A percentile compares a stretch with the other conserved stretches of the same genome.
These are phyloP conservation scores for Groenewaldozyma auringiensis DNA, from an alignment of 1,139 yeast species.

Conservation along the genomic window DNA sequence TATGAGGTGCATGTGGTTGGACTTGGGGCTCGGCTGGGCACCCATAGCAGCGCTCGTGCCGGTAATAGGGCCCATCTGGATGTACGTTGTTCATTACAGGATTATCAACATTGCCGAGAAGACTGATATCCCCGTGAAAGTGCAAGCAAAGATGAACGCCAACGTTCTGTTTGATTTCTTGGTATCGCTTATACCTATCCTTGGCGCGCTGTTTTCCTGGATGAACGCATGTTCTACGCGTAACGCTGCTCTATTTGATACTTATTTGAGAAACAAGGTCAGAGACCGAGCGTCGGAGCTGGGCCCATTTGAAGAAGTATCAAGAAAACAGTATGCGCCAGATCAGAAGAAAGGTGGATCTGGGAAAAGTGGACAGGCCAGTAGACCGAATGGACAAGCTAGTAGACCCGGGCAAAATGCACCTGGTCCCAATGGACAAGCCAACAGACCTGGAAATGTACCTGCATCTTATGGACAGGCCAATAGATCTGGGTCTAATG, in stretches of 20 bases:
- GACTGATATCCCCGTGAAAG: constrained; percentile 49
- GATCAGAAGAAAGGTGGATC: no score
- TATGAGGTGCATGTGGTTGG: constrained; percentile 68
- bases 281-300: constrained; percentile 10
- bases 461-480: no score
- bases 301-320: constrained; percentile 20
- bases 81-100: constrained; percentile 71
- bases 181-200: constrained; percentile 67
- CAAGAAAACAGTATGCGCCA: constrained; percentile 3
- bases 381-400: no score
- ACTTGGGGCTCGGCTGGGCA: constrained; percentile 71
- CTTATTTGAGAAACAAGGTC: constrained; percentile 25
- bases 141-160: constrained; percentile 62
- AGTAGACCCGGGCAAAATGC: no score
- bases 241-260: constrained; percentile 67
- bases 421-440: no score
- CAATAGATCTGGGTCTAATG: no score
- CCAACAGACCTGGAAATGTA: no score
- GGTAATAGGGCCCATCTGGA: constrained; percentile 67
- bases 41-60: constrained; percentile 55
- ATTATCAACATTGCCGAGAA: constrained; percentile 52
- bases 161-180: constrained; percentile 66
- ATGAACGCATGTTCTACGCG: constrained; percentile 80
- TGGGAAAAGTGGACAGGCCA: no score
- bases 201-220: constrained; percentile 75